Evolutionary conservation across 2,329 filamentous ascomycete species (phyloP).

Genomic region (Raffaelea ambrosiae): DNA sequence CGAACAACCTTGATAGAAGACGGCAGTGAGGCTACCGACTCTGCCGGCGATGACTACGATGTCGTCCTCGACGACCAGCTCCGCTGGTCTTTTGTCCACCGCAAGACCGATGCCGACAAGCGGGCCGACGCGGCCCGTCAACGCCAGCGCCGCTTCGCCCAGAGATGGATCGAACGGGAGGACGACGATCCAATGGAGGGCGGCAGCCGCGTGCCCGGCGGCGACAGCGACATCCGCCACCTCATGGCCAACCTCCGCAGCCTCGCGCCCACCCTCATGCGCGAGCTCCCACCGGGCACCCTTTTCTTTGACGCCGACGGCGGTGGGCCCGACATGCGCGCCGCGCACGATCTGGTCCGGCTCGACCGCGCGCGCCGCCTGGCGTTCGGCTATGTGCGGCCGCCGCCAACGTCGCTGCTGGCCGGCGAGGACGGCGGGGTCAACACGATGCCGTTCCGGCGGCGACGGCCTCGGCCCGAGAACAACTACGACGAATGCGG

Average conservation of each 20-base stretch:
- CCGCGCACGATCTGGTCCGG: slow-evolving; percentile 5
- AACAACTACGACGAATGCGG: background rate
- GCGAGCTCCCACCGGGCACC: slow-evolving; percentile 7
- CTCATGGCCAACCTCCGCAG: slow-evolving; percentile 2
- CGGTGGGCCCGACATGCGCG: background rate
- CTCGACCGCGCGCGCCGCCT: slow-evolving; percentile 13
- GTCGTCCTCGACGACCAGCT: slow-evolving; percentile 8
- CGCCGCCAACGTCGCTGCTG: slow-evolving; percentile 6
- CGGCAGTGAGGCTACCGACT: too few species aligned
- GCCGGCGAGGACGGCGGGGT: slow-evolving; percentile 9
- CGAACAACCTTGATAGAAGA: too few species aligned
- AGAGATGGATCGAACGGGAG: too few species aligned
- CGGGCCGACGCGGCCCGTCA: background rate
- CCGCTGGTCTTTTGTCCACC: background rate
- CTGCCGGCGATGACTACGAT: slow-evolving; percentile 1
- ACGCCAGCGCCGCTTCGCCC: background rate
- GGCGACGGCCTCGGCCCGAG: slow-evolving; percentile 3
- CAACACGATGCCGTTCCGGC: background rate
- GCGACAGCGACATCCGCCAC: background rate
- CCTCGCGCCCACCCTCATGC: background rate
- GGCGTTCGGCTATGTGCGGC: slow-evolving; percentile 8
- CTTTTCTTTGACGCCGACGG: background rate
- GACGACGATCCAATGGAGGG: too few species aligned
- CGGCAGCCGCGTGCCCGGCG: too few species aligned
- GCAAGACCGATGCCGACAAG: background rate